phyloP scores from a whole-genome alignment of 164 flowering plant species.

The Tinospora cordifolia region DNA sequence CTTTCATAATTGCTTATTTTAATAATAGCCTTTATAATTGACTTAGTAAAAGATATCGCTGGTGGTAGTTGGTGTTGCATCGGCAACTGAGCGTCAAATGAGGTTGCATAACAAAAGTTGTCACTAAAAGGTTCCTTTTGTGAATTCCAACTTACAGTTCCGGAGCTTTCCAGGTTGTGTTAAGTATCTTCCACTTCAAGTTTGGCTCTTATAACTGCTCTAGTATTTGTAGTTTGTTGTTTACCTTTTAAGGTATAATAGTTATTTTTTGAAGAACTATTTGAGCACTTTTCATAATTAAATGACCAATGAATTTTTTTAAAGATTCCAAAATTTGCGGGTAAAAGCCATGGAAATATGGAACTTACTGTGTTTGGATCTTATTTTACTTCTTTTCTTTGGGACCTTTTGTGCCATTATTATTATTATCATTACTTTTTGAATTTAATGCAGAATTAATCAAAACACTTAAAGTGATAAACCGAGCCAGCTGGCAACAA shows the following conservation, averaged over 20 bases:
- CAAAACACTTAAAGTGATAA: constrained; percentile 58
- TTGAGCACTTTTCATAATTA: not conserved
- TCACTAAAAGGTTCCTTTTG: not conserved
- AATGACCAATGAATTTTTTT: not conserved
- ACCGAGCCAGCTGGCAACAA: constrained; percentile 80
- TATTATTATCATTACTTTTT: not conserved
- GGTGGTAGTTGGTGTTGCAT: not conserved
- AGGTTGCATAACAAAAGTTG: not conserved
- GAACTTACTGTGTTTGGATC: not conserved
- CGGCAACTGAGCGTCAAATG: not conserved
- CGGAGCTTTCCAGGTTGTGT: not conserved
- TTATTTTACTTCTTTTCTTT: not conserved
- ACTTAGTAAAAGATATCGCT: not conserved
- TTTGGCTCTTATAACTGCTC: not conserved
- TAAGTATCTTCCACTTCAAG: no score
- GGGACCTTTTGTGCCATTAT: not conserved
- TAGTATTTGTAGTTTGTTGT: not conserved
- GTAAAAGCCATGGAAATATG: not conserved
- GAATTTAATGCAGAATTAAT: constrained; percentile 36
- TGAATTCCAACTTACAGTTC: not conserved
- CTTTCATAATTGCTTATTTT: not conserved
- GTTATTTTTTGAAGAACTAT: not conserved
- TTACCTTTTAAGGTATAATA: not conserved
- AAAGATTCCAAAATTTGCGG: not conserved
- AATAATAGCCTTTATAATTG: not conserved